A percentile compares a stretch with the other conserved stretches of the same genome.
These are phyloP conservation scores for Haberlea rhodopensis DNA, from an alignment of 257 asterid species.

Conservation along the genomic window DNA sequence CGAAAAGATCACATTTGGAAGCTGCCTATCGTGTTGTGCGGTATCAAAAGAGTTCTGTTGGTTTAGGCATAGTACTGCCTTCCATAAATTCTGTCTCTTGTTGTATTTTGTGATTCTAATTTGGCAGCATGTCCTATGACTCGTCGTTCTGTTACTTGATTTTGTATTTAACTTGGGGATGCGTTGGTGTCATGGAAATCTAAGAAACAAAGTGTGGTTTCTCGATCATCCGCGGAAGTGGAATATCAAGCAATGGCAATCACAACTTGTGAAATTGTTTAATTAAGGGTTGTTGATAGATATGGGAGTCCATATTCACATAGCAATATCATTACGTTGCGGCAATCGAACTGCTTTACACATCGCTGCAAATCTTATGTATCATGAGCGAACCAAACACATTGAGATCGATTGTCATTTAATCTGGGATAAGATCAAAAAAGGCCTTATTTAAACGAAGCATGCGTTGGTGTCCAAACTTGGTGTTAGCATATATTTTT, in stretches of 20 bases:
- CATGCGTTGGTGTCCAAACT: too few species aligned
- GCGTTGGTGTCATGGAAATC: too few species aligned
- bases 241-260: background rate
- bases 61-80: background rate
- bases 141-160: background rate
- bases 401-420: too few species aligned
- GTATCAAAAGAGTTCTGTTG: background rate
- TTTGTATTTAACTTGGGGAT: background rate
- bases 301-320: too few species aligned
- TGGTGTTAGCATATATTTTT: too few species aligned
- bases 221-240: background rate
- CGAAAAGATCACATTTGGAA: background rate
- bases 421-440: too few species aligned
- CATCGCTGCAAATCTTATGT: too few species aligned
- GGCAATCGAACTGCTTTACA: too few species aligned
- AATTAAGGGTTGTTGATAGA: background rate
- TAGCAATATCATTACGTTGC: too few species aligned
- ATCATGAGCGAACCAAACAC: too few species aligned
- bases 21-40: background rate
- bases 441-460: too few species aligned
- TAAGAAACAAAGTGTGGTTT: background rate
- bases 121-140: background rate
- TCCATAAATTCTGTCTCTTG: rapidly evolving
- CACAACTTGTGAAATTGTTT: background rate
- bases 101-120: background rate